phyloP scores from a whole-genome alignment of 2,329 filamentous ascomycete genomes.

The Paracoccidioides brasiliensis region DNA sequence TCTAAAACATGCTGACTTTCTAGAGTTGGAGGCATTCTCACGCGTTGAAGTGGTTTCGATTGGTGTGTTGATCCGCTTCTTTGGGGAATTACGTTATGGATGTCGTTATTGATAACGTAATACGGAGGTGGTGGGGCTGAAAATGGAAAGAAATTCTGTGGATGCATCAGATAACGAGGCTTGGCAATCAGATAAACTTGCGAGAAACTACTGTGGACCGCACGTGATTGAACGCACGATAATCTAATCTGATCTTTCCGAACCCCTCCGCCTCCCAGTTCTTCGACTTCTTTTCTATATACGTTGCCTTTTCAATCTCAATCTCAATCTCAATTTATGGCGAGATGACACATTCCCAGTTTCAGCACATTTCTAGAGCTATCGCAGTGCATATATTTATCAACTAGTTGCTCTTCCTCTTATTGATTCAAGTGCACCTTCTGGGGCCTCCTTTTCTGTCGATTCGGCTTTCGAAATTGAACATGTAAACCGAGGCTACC shows the following conservation, averaged over 20 bases:
- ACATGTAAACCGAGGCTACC: not conserved
- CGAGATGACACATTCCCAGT: too few species aligned
- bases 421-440: too few species aligned
- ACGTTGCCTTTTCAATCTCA: too few species aligned
- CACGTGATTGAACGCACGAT: slow-evolving; percentile 14
- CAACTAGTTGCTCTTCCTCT: not conserved
- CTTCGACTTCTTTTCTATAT: too few species aligned
- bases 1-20: too few species aligned
- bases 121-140: not conserved
- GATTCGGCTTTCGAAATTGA: not conserved
- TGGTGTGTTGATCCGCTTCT: too few species aligned
- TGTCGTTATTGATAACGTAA: not conserved
- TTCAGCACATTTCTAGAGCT: too few species aligned
- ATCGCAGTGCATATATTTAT: too few species aligned
- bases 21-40: too few species aligned
- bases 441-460: not conserved
- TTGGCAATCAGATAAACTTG: slow-evolving; percentile 9
- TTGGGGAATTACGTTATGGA: not conserved
- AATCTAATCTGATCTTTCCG: slow-evolving; percentile 16
- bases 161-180: slow-evolving; percentile 9
- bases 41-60: too few species aligned
- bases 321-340: too few species aligned
- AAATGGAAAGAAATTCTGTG: not conserved
- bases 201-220: not conserved
- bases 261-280: not conserved